Percentiles rank a stretch among this genome's conserved stretches.
phyloP scores from a whole-genome alignment of 345 rosid species.

The Adansonia digitata region DNA sequence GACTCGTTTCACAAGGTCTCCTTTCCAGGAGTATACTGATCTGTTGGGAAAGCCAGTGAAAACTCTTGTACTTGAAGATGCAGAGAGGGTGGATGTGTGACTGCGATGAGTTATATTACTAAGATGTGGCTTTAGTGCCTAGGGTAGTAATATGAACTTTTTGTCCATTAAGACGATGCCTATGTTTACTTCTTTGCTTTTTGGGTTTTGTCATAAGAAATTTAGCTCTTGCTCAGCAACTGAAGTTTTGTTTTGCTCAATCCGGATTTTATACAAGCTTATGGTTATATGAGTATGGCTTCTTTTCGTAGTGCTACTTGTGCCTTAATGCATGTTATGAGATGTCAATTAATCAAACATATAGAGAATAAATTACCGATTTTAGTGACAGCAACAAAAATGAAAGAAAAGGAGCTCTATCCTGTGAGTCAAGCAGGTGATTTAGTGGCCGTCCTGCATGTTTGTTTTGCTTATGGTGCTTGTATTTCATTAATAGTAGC shows the following conservation, averaged over 20 bases:
- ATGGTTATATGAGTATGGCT: background rate
- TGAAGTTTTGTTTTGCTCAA: background rate
- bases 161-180: background rate
- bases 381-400: background rate
- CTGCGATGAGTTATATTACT: background rate
- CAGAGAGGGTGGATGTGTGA: background rate
- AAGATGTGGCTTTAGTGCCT: background rate
- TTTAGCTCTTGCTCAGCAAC: background rate
- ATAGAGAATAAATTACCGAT: too few relatives aligned
- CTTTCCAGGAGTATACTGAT: conserved; percentile 60
- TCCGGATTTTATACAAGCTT: background rate
- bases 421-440: too few relatives aligned
- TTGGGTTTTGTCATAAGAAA: conserved; percentile 2
- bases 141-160: background rate
- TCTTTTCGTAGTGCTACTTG: too few relatives aligned
- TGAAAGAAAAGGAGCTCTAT: background rate
- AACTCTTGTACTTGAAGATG: conserved; percentile 19
- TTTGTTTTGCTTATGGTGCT: background rate
- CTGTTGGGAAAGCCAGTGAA: conserved; percentile 38
- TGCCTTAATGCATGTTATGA: background rate
- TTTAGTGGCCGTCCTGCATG: background rate
- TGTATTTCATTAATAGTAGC: background rate
- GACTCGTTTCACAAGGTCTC: conserved; percentile 48
- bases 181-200: background rate
- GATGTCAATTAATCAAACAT: background rate